Conservation (phyloP, 768 basidiomycete genomes). For the Leccinum subgranulosum region DNA sequence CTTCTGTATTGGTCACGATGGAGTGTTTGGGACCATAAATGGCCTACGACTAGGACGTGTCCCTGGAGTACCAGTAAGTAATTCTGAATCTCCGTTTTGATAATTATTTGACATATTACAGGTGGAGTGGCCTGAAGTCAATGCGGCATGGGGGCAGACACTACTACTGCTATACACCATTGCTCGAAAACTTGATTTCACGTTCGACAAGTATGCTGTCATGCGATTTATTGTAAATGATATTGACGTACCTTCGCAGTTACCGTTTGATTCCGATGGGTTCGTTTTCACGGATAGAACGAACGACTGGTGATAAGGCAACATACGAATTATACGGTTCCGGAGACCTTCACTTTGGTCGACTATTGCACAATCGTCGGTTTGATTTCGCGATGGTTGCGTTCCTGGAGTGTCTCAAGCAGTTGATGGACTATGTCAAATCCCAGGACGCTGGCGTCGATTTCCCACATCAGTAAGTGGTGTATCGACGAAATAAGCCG, state of each 20-base stretch:
- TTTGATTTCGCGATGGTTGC: conserved; percentile 97
- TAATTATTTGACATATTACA: conserved; percentile 29
- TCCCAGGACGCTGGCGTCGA: conserved; percentile 69
- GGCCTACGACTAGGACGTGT: conserved; percentile 89
- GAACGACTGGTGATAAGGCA: conserved; percentile 74
- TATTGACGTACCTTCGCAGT: conserved; percentile 39
- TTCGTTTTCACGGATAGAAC: conserved; percentile 91
- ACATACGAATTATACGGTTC: conserved; percentile 93
- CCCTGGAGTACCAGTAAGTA: conserved; percentile 71
- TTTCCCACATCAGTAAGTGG: conserved; percentile 82
- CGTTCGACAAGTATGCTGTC: conserved; percentile 71
- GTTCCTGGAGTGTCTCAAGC: conserved; percentile 91
- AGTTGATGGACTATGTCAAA: conserved; percentile 84
- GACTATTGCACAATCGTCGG: conserved; percentile 88
- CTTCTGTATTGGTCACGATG: conserved; percentile 93
- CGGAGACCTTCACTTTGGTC: conserved; percentile 85
- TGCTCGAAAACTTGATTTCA: conserved; percentile 86
- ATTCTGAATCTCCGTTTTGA: neutral
- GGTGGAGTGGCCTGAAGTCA: conserved; percentile 99
- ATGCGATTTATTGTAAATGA: neutral
- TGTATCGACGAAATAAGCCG: neutral
- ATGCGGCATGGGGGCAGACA: conserved; percentile 97
- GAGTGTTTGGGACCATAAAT: conserved; percentile 97
- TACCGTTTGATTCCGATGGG: conserved; percentile 93
- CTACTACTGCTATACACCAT: conserved; percentile 89